Percentiles rank a stretch among this genome's conserved stretches.
Evolutionary conservation across 768 basidiomycete species (phyloP).

Genomic region (Boletus subcaerulescens): DNA sequence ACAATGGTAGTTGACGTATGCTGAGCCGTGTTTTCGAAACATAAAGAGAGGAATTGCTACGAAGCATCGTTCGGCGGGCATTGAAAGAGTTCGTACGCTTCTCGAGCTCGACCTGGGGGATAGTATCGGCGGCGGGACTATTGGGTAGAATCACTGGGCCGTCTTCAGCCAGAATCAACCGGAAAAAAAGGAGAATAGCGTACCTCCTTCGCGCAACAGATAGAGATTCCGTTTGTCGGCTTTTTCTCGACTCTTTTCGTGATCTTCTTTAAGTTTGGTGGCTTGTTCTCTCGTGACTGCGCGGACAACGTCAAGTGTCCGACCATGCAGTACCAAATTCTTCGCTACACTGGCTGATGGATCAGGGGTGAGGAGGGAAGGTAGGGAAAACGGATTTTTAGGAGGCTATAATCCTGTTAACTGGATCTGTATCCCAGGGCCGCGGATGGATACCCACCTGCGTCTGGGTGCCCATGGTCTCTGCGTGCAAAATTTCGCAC

Average conservation of each 20-base stretch:
- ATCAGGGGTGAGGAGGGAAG: conserved; percentile 91
- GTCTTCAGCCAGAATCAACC: neutral
- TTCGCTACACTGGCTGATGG: conserved; percentile 83
- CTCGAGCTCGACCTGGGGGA: conserved; percentile 77
- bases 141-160: conserved; percentile 83
- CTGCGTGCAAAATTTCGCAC: conserved; percentile 65
- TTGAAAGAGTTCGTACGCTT: conserved; percentile 84
- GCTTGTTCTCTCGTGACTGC: conserved; percentile 93
- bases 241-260: conserved; percentile 81
- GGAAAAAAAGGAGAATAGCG: conserved; percentile 4
- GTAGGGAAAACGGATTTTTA: conserved; percentile 83
- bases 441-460: conserved; percentile 29
- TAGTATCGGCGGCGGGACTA: conserved; percentile 68
- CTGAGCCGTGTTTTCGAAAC: conserved; percentile 94
- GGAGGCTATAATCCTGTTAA: conserved; percentile 39
- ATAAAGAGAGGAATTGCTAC: conserved; percentile 90
- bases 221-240: conserved; percentile 96
- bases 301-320: conserved; percentile 85
- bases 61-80: conserved; percentile 76
- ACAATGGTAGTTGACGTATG: conserved; percentile 88
- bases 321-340: conserved; percentile 84
- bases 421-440: neutral
- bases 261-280: conserved; percentile 81
- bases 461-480: conserved; percentile 51
- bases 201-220: conserved; percentile 93